phyloP scores from a whole-genome alignment of 176 grass and related monocot genomes.

The Musa troglodytarum region DNA sequence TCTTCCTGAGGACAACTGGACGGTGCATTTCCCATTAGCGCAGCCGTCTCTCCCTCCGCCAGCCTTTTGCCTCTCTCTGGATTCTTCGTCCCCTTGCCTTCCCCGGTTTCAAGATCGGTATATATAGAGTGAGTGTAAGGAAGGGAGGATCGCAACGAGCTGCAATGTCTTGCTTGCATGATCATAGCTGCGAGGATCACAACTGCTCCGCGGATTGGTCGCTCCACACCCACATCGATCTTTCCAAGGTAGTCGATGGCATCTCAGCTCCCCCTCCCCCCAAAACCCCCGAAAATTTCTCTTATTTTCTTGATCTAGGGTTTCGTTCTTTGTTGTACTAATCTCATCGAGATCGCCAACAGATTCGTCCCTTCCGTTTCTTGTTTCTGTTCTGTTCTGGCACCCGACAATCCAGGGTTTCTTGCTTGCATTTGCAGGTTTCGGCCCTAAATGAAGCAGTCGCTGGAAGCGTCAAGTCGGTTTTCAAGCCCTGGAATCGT shows the following conservation, averaged over 20 bases:
- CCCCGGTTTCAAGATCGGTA: background rate
- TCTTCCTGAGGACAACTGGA: no score
- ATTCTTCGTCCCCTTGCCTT: background rate
- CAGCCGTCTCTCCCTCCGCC: no score
- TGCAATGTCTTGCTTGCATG: slow-evolving; percentile 68
- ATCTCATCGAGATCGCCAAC: no score
- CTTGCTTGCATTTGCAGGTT: slow-evolving; percentile 29
- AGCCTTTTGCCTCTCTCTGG: background rate
- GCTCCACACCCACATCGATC: slow-evolving; percentile 85
- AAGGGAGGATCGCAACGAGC: background rate
- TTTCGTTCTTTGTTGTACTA: background rate
- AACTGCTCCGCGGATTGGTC: slow-evolving; percentile 97
- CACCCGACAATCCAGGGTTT: background rate
- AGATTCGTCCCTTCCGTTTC: no score
- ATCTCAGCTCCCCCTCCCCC: background rate
- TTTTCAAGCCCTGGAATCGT: slow-evolving; percentile 88
- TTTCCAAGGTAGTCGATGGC: slow-evolving; percentile 40
- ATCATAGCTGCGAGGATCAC: slow-evolving; percentile 95
- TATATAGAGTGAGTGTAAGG: background rate
- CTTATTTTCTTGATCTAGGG: background rate
- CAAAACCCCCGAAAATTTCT: background rate
- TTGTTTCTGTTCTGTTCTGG: background rate
- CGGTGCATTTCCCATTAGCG: no score
- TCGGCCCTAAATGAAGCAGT: slow-evolving; percentile 85
- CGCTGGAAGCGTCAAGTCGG: slow-evolving; percentile 68